Evolutionary conservation across 805 yeast genomes (phyloP), one percentile per base, ranked within the genome.

Genomic region (Metschnikowia vanudenii): DNA sequence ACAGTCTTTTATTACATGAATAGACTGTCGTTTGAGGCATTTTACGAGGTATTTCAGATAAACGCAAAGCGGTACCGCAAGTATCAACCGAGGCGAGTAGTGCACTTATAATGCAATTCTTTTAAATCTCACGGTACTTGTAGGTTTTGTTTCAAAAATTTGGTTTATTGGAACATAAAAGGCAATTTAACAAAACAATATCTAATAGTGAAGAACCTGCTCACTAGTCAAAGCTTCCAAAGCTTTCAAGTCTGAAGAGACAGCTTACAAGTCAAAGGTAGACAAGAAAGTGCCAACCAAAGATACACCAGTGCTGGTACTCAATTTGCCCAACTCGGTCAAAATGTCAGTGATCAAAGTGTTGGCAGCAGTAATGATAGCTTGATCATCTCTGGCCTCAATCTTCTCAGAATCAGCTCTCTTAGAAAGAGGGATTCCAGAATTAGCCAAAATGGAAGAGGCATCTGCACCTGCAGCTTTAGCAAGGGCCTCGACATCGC

Each of bases 401-500:
- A 20, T 11, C 16, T 10, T 5, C 20, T 42, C 36, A 17, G n/a
- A 26, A 13, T 37, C 39, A 10, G 24, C 37, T 18, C 36, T 37
- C 26, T 28, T 35, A 17, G 31, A 10, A 1, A 38, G 14, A 12
- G 41, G 26, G 17, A 37, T 4, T 4, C 43, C 43, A 18, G 51
- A 34, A 2, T 4, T 22, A 22, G 24, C 18, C 43, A 37, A 41
- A n/a, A 48, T 16, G 8, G 31, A 24, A 18, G 49, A 41, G 2
- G 34, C 24, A 22, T 45, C 46, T 13, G 45, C 18, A 8, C 51
- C 51, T 14, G 49, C 46, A 17, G 51, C 49, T 18, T 43, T n/a
- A 14, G 51, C 49, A 30, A 45, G 26, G 22, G 14, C 40, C 36
- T 48, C 49, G 26, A 48, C 46, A 14, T 48, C 52, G 36, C 28